These are phyloP conservation scores for Torulaspora microellipsoides DNA, from an alignment of 805 yeast species.

Conservation along the genomic window DNA sequence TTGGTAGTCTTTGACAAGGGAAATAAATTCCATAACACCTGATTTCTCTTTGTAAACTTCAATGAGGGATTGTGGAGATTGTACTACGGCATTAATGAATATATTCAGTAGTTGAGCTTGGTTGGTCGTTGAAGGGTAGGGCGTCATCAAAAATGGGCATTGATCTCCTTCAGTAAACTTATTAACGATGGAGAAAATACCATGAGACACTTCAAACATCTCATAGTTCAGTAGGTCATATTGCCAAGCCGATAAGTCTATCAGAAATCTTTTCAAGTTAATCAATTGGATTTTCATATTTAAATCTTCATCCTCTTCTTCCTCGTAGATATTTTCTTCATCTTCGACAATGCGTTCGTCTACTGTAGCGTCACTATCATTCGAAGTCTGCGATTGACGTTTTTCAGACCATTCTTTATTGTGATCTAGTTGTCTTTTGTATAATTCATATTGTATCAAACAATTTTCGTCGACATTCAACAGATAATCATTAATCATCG, in stretches of 20 bases:
- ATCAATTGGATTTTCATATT: constrained; percentile 38
- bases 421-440: constrained; percentile 31
- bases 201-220: constrained; percentile 31
- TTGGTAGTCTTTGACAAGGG: constrained; percentile 21
- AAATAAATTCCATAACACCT: constrained; percentile 24
- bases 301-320: constrained; percentile 30
- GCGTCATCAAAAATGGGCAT: constrained; percentile 29
- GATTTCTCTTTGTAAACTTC: constrained; percentile 24
- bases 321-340: constrained; percentile 16
- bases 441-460: constrained; percentile 36
- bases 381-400: constrained; percentile 22
- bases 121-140: constrained; percentile 20
- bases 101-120: constrained; percentile 24
- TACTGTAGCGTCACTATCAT: constrained; percentile 28
- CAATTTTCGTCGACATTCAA: constrained; percentile 42
- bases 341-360: constrained; percentile 17
- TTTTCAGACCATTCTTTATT: constrained; percentile 22
- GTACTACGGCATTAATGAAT: constrained; percentile 23
- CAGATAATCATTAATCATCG: constrained; percentile 49
- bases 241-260: constrained; percentile 47
- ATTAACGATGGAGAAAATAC: constrained; percentile 29
- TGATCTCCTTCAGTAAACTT: constrained; percentile 31
- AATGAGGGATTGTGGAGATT: constrained; percentile 24
- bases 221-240: constrained; percentile 37
- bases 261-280: constrained; percentile 45